These are phyloP conservation scores for Acaromyces ingoldii DNA, from an alignment of 1,284 basidiomycete species.

Conservation along the genomic window DNA sequence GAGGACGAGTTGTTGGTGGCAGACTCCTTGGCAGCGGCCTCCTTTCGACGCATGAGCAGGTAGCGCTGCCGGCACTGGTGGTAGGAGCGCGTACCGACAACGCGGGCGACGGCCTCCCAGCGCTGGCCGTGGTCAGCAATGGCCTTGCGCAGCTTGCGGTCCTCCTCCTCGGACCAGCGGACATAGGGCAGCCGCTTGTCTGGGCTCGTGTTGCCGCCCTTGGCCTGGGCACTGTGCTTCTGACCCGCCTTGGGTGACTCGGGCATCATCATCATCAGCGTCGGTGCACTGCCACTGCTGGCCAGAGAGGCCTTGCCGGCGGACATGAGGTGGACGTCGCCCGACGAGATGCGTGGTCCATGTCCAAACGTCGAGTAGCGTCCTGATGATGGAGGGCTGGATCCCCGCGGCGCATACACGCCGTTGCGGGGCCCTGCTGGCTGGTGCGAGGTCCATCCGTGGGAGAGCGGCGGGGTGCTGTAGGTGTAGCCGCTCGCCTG, in stretches of 20 bases:
- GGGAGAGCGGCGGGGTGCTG: background rate
- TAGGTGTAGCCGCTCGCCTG: no score
- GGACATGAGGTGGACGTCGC: background rate
- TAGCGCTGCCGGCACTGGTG: constrained; percentile 51
- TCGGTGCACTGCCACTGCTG: background rate
- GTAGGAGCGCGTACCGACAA: constrained; percentile 48
- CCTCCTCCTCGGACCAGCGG: constrained; percentile 48
- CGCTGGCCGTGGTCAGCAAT: constrained; percentile 49
- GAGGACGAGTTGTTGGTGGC: no score
- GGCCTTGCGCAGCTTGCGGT: constrained; percentile 43
- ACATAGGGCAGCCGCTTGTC: constrained; percentile 50
- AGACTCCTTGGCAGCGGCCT: constrained; percentile 2
- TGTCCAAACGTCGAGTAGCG: background rate
- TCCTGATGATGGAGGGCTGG: background rate
- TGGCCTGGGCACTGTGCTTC: constrained; percentile 9
- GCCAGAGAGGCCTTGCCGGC: background rate
- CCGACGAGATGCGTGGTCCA: background rate
- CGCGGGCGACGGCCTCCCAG: constrained; percentile 50
- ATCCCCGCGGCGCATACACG: background rate
- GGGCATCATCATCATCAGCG: background rate
- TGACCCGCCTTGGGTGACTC: background rate
- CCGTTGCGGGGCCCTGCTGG: background rate
- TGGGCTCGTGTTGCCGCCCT: constrained; percentile 40
- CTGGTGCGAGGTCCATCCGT: constrained; percentile 1
- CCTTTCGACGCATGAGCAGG: constrained; percentile 49